Conservation (phyloP, 73 alveolate species). For the Paraurostyla sp. region DNA sequence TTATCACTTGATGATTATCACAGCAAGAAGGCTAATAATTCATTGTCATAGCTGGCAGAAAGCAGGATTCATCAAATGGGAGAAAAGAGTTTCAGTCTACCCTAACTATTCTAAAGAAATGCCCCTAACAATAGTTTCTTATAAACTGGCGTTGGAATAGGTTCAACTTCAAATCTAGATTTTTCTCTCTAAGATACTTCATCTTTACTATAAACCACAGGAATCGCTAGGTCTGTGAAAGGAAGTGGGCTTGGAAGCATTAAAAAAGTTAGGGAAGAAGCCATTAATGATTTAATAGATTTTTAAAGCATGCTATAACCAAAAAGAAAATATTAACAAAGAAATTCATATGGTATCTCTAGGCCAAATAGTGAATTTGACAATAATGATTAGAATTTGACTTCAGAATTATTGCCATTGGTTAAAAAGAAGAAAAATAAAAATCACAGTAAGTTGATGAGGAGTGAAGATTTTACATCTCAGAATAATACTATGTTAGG, state of each 20-base stretch:
- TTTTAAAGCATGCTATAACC: neutral
- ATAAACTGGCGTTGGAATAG: neutral
- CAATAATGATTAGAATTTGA: neutral
- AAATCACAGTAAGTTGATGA: neutral
- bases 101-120: neutral
- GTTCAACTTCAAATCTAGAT: neutral
- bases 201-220: neutral
- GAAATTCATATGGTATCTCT: too few species aligned
- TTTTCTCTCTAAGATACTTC: constrained; percentile 6
- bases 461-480: neutral
- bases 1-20: constrained; percentile 40
- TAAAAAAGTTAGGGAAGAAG: constrained; percentile 35
- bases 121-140: neutral
- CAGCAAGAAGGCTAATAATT: neutral
- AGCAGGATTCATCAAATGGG: neutral
- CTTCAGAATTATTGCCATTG: constrained; percentile 1
- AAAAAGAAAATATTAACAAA: too few species aligned
- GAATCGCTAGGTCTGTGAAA: neutral
- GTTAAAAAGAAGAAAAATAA: neutral
- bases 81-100: neutral
- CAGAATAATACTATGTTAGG: too few species aligned
- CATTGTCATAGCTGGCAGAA: constrained; percentile 19
- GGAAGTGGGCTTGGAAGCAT: constrained; percentile 49
- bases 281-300: constrained; percentile 31
- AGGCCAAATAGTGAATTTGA: neutral